These are phyloP conservation scores for Knoxdaviesia capensis DNA, from an alignment of 2,329 filamentous ascomycete genomes.

Conservation along the genomic window DNA sequence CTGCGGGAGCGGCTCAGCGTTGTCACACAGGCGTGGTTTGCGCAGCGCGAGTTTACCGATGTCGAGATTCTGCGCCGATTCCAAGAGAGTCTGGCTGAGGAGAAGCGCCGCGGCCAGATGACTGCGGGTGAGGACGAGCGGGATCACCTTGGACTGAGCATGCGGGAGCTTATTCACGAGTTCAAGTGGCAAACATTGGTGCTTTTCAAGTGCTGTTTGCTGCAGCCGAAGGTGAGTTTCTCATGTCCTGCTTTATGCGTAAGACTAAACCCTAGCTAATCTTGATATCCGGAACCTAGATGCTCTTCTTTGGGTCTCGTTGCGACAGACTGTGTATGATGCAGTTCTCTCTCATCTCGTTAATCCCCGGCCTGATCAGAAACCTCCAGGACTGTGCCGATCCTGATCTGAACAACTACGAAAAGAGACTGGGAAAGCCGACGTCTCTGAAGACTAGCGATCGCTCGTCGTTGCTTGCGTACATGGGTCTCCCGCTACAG, in stretches of 20 bases:
- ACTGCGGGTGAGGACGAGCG: constrained; percentile 53
- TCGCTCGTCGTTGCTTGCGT: constrained; percentile 69
- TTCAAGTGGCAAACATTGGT: constrained; percentile 91
- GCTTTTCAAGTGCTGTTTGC: constrained; percentile 75
- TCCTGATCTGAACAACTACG: constrained; percentile 73
- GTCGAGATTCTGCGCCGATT: constrained; percentile 78
- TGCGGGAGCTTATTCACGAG: constrained; percentile 81
- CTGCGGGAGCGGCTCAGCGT: constrained; percentile 75
- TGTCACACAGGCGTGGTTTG: constrained; percentile 92
- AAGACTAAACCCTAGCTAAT: background rate
- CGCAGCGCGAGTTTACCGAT: constrained; percentile 80
- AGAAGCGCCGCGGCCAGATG: constrained; percentile 34
- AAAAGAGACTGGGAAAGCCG: constrained; percentile 52
- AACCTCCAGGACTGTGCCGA: constrained; percentile 90
- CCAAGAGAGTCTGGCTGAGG: constrained; percentile 65
- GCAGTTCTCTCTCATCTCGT: constrained; percentile 86
- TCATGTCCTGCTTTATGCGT: background rate
- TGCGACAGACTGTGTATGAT: constrained; percentile 96
- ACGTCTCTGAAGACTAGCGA: constrained; percentile 85
- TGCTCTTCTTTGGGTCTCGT: constrained; percentile 95
- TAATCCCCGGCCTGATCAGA: constrained; percentile 82
- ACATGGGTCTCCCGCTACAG: constrained; percentile 87
- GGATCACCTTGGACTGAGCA: constrained; percentile 71
- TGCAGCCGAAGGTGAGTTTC: constrained; percentile 68
- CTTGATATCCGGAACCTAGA: constrained; percentile 28